Conservation (phyloP, 176 grass and related monocot species). For the Elaeis guineensis region DNA sequence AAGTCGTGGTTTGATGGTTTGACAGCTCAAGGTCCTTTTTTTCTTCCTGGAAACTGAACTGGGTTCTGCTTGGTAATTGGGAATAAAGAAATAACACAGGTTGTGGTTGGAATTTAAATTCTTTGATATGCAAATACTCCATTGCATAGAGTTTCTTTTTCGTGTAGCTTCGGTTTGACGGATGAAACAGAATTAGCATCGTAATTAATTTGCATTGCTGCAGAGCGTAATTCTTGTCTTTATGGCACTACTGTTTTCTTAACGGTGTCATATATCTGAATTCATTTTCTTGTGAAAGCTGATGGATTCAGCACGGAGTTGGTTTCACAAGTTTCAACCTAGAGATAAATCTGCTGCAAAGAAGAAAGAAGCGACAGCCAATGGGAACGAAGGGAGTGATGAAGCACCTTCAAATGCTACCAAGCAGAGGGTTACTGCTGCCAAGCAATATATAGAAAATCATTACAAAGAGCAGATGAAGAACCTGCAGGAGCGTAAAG, state of each 20-base stretch:
- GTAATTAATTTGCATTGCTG: too few species aligned
- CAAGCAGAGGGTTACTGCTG: slow-evolving; percentile 57
- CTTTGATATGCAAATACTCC: too few species aligned
- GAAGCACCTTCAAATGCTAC: slow-evolving; percentile 75
- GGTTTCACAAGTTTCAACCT: slow-evolving; percentile 85
- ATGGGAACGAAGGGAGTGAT: slow-evolving; percentile 51
- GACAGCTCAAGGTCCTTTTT: too few species aligned
- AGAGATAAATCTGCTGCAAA: slow-evolving; percentile 66
- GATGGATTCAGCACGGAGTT: slow-evolving; percentile 91
- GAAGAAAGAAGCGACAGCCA: slow-evolving; percentile 70
- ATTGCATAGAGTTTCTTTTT: too few species aligned
- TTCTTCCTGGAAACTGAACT: too few species aligned
- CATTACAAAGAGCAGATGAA: slow-evolving; percentile 97
- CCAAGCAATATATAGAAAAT: slow-evolving; percentile 95
- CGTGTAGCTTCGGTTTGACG: too few species aligned
- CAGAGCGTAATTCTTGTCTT: too few species aligned
- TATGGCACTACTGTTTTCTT: background rate
- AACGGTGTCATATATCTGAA: background rate
- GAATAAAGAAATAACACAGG: too few species aligned
- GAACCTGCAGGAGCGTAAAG: slow-evolving; percentile 77
- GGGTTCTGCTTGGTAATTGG: too few species aligned
- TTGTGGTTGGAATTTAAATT: too few species aligned
- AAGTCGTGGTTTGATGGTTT: too few species aligned
- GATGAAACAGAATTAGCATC: too few species aligned
- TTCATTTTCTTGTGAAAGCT: slow-evolving; percentile 8